These are phyloP conservation scores for Symbiodinium pilosum DNA, from an alignment of 73 alveolate genomes.

Conservation along the genomic window DNA sequence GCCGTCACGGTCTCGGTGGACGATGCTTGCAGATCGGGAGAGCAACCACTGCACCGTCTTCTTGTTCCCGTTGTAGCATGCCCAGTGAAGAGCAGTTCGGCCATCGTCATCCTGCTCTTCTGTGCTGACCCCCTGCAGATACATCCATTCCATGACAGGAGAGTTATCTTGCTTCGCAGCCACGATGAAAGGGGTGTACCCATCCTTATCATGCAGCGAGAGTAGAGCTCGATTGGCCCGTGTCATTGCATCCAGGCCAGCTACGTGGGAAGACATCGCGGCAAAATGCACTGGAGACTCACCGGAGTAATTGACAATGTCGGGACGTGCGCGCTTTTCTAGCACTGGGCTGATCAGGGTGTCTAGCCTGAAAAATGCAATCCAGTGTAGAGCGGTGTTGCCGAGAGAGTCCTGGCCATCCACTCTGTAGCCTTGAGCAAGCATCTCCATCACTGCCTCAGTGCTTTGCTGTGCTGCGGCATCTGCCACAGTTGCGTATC, in stretches of 20 bases:
- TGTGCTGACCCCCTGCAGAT: conserved; percentile 57
- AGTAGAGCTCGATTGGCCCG: conserved; percentile 35
- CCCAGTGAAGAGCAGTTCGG: conserved; percentile 82
- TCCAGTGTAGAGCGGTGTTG: conserved; percentile 57
- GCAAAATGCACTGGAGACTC: conserved; percentile 77
- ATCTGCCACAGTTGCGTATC: neutral
- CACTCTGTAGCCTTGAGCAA: conserved; percentile 43
- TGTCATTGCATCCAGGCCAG: conserved; percentile 62
- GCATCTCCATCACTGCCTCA: conserved; percentile 74
- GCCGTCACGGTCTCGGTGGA: conserved; percentile 47
- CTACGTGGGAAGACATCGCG: conserved; percentile 43
- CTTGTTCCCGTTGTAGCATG: conserved; percentile 78
- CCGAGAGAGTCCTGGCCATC: conserved; percentile 72
- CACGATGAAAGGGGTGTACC: conserved; percentile 65
- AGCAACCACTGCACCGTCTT: conserved; percentile 80
- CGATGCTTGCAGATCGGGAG: conserved; percentile 80
- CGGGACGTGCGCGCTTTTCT: conserved; percentile 73
- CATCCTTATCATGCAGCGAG: conserved; percentile 54
- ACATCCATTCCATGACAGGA: conserved; percentile 86
- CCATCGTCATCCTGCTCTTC: conserved; percentile 91
- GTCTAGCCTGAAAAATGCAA: conserved; percentile 58
- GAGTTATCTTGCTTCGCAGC: conserved; percentile 68
- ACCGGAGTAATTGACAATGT: conserved; percentile 43
- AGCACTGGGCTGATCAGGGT: conserved; percentile 34
- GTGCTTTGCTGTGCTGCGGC: neutral